Evolutionary conservation across 805 yeast genomes (phyloP).

Genomic region (Yarrowia divulgata): DNA sequence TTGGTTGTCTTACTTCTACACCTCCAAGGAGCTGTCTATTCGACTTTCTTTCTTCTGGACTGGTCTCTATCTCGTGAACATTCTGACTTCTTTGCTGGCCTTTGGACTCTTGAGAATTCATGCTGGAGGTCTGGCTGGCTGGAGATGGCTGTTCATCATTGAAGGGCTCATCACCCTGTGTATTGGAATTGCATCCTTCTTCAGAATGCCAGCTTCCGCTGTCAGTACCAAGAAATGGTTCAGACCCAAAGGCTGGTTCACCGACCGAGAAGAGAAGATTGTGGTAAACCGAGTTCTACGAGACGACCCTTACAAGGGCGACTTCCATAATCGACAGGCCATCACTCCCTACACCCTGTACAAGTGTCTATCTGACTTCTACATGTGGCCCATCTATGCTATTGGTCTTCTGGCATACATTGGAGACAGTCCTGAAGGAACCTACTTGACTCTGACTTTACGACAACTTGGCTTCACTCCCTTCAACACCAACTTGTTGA

Average conservation of each 20-base stretch:
- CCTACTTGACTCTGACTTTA: constrained; percentile 60
- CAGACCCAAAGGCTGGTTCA: constrained; percentile 60
- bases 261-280: constrained; percentile 63
- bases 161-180: constrained; percentile 41
- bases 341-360: constrained; percentile 54
- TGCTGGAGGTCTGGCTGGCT: constrained; percentile 57
- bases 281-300: constrained; percentile 64
- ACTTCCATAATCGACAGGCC: constrained; percentile 67
- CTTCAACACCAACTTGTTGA: constrained; percentile 58
- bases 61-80: constrained; percentile 58
- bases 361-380: constrained; percentile 57
- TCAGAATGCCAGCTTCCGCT: constrained; percentile 62
- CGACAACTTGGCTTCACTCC: constrained; percentile 60
- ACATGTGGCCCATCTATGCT: constrained; percentile 63
- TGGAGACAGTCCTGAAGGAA: constrained; percentile 51
- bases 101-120: constrained; percentile 63
- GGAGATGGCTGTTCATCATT: constrained; percentile 43
- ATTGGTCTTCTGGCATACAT: constrained; percentile 57
- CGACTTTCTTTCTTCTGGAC: constrained; percentile 68
- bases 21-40: constrained; percentile 62
- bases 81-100: constrained; percentile 58
- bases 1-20: constrained; percentile 73
- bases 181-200: constrained; percentile 53
- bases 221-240: constrained; percentile 60
- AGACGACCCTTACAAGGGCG: constrained; percentile 71